Conservation (phyloP, 2,329 filamentous ascomycete genomes). For the Uncinocarpus reesii region DNA sequence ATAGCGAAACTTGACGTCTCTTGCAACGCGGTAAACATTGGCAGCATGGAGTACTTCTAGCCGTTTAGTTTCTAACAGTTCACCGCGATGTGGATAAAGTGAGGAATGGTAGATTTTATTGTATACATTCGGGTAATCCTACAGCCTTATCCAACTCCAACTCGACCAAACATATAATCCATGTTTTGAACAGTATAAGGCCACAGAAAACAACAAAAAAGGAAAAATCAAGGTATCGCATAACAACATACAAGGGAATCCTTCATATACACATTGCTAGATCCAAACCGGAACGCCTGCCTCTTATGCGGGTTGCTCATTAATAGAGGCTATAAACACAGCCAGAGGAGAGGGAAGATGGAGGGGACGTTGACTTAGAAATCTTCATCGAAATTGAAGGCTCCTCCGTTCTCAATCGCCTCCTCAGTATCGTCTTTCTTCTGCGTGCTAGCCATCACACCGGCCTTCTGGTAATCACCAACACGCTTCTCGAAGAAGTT, state of each 20-base stretch:
- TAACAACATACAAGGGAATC: conserved; percentile 1
- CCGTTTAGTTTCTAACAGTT: too few species aligned
- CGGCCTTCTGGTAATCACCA: conserved; percentile 98
- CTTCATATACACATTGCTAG: conserved; percentile 1
- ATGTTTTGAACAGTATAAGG: not conserved
- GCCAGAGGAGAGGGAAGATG: not conserved
- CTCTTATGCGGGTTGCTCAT: conserved; percentile 11
- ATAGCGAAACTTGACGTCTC: too few species aligned
- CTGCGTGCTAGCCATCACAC: conserved; percentile 90
- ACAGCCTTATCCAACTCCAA: too few species aligned
- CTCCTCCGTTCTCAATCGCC: conserved; percentile 43
- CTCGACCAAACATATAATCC: not conserved
- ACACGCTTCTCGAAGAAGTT: conserved; percentile 99
- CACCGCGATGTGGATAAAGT: too few species aligned
- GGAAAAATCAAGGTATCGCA: conserved; percentile 6
- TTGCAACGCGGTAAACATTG: too few species aligned
- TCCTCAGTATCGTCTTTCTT: conserved; percentile 50
- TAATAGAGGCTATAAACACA: conserved; percentile 7
- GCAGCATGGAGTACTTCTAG: too few species aligned
- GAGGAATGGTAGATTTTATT: too few species aligned
- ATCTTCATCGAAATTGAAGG: conserved; percentile 92
- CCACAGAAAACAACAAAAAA: not conserved
- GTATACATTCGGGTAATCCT: too few species aligned
- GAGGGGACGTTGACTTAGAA: conserved; percentile 50
- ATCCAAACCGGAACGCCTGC: conserved; percentile 12